Evolutionary conservation across 345 rosid genomes (phyloP), one percentile per base, ranked within the genome.

Genomic region (Moricandia moricandioides): DNA sequence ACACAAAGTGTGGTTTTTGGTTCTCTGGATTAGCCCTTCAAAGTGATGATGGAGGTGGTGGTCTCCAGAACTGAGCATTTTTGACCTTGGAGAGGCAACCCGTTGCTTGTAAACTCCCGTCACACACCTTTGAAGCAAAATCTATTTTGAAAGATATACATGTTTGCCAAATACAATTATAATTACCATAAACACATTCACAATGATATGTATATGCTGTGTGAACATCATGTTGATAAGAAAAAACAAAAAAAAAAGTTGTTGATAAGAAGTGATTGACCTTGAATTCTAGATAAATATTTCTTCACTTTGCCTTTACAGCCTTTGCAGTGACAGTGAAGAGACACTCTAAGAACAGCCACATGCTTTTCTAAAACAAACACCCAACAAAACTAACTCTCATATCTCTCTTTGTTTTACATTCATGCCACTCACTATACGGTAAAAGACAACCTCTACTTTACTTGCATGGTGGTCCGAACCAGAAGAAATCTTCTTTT

Each of bases 201-300:
- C 5, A 29, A 4, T 45, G 12, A 45, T 45, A 45, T 45, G 16
- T 13, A 12, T 11, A 40, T 12, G 14, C 4, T 29, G 4, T 9
- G 8, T 21, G 24, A 49, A 3, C 5, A 43, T 43, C 14, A 43
- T 13, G 27, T 43, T 13, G 29, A 21, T 8, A 55, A 55, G 29
- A 47, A 30, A 16, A 16, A 14, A 11, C 24, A 21, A 21, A 17
- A 45, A 43, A 6, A 17, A 43, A 7, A 47, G 18, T 47, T 47
- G 54, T 47, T 14, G 7, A 55, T 21, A 55, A 55, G 18, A 16
- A 45, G 31, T 57, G 4, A 34, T 45, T n/a, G 16, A 91, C 98
- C 98, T 85, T 88, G 82, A 92, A 93, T 93, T 89, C 81, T 91
- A 52, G 98, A 92, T 55, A 90, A 76, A 88, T 91, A 92, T 81